Conservation (phyloP, 2,329 filamentous ascomycete genomes). For the Penicillium sp. region DNA sequence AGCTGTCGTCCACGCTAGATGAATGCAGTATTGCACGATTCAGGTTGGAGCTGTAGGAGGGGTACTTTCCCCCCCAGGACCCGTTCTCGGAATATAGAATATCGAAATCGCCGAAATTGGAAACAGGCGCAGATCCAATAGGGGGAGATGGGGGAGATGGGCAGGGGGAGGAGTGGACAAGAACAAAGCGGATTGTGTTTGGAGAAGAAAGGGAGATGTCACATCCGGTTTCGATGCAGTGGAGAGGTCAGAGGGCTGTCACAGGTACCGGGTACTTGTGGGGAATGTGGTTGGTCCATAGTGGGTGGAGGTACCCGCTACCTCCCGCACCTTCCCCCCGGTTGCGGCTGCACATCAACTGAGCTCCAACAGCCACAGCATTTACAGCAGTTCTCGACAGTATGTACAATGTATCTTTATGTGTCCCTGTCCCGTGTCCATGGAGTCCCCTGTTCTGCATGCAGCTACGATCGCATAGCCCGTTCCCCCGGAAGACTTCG, state of each 20-base stretch:
- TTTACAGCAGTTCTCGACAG: too few species aligned
- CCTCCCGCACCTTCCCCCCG: background rate
- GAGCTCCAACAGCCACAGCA: too few species aligned
- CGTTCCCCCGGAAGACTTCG: background rate
- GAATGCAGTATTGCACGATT: background rate
- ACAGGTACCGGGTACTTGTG: constrained; percentile 1
- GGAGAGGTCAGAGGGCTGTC: too few species aligned
- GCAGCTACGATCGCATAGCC: constrained; percentile 9
- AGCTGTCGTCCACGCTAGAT: constrained; percentile 4
- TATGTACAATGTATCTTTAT: too few species aligned
- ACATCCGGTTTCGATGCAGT: constrained; percentile 6
- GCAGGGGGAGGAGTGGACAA: constrained; percentile 3
- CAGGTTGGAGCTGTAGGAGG: background rate
- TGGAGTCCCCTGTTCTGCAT: constrained; percentile 18
- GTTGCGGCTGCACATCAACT: background rate
- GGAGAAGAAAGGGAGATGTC: background rate
- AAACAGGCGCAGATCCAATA: constrained; percentile 7
- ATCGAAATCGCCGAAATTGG: background rate
- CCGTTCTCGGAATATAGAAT: background rate
- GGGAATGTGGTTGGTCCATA: background rate
- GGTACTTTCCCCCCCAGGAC: background rate
- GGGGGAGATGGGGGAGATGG: background rate
- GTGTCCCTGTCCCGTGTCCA: too few species aligned
- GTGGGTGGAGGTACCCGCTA: background rate
- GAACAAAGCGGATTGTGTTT: constrained; percentile 1